These are phyloP conservation scores for Grosmannia clavigera DNA, from an alignment of 2,329 filamentous ascomycete genomes.

Conservation along the genomic window DNA sequence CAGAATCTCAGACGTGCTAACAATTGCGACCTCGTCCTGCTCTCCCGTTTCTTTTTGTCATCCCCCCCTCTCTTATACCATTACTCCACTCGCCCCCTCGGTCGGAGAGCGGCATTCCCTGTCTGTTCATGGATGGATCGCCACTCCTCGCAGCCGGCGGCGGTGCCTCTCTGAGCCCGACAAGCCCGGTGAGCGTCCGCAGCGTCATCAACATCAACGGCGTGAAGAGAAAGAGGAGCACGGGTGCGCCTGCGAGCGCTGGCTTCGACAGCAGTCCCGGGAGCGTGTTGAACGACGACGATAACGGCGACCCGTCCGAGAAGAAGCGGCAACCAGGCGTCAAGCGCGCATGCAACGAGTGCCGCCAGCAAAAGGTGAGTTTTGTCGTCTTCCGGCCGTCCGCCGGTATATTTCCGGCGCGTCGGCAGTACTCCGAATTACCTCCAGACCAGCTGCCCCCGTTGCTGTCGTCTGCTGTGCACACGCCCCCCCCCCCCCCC, in stretches of 20 bases:
- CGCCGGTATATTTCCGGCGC: neutral
- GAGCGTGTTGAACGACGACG: slow-evolving; percentile 45
- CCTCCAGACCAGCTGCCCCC: neutral
- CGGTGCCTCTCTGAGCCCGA: slow-evolving; percentile 31
- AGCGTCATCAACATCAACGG: slow-evolving; percentile 31
- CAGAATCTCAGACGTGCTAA: too few species aligned
- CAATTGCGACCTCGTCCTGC: neutral
- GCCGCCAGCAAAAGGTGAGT: slow-evolving; percentile 72
- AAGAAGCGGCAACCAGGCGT: slow-evolving; percentile 55
- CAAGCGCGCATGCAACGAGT: slow-evolving; percentile 76
- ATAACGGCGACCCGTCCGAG: slow-evolving; percentile 40
- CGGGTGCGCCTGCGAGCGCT: slow-evolving; percentile 16
- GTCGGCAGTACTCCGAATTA: neutral
- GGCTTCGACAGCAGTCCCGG: slow-evolving; percentile 48
- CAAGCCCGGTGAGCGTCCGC: slow-evolving; percentile 41
- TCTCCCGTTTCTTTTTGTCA: neutral
- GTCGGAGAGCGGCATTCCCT: too few species aligned
- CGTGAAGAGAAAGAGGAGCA: slow-evolving; percentile 49
- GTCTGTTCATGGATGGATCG: slow-evolving; percentile 23
- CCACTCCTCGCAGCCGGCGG: slow-evolving; percentile 20
- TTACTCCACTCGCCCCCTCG: neutral
- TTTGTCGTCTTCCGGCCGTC: slow-evolving; percentile 6
- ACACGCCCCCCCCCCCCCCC: neutral
- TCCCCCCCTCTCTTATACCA: neutral
- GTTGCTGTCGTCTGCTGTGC: neutral